Conservation (phyloP, 768 basidiomycete genomes). For the Leucocoprinus sp. region DNA sequence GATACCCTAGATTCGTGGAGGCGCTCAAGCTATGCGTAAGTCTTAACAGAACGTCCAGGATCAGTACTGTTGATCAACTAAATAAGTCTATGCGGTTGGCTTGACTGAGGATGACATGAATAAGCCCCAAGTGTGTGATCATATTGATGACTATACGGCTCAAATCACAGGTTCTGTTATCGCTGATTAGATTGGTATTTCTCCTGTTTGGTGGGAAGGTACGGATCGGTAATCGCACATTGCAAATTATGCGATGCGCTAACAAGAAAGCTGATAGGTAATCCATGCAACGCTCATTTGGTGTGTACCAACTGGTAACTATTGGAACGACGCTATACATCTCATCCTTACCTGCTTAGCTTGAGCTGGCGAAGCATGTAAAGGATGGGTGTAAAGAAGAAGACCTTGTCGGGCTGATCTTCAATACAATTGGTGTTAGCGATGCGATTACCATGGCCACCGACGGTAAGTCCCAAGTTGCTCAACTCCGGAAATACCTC, state of each 20-base stretch:
- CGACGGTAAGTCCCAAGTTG: slow-evolving; percentile 44
- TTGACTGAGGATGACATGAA: slow-evolving; percentile 73
- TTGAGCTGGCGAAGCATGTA: slow-evolving; percentile 70
- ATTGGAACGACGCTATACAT: neutral
- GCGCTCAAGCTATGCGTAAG: slow-evolving; percentile 83
- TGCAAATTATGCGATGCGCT: neutral
- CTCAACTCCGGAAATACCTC: neutral
- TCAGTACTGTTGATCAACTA: neutral
- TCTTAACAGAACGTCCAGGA: neutral
- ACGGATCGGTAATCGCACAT: neutral
- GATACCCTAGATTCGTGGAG: slow-evolving; percentile 42
- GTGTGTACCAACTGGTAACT: slow-evolving; percentile 28
- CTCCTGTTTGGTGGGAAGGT: slow-evolving; percentile 92
- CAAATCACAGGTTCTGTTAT: too few relatives aligned
- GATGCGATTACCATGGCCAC: slow-evolving; percentile 90
- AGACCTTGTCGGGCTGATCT: slow-evolving; percentile 72
- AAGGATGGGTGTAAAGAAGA: slow-evolving; percentile 80
- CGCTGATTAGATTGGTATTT: slow-evolving; percentile 68
- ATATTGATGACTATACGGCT: too few relatives aligned
- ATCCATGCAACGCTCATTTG: slow-evolving; percentile 81
- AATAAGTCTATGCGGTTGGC: slow-evolving; percentile 71
- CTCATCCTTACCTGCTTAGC: slow-evolving; percentile 31
- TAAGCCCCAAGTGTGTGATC: slow-evolving; percentile 62
- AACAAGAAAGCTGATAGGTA: slow-evolving; percentile 35
- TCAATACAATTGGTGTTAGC: slow-evolving; percentile 79